Conservation (phyloP, 352 stramenopile genomes). For the Blastocystis sp. region DNA sequence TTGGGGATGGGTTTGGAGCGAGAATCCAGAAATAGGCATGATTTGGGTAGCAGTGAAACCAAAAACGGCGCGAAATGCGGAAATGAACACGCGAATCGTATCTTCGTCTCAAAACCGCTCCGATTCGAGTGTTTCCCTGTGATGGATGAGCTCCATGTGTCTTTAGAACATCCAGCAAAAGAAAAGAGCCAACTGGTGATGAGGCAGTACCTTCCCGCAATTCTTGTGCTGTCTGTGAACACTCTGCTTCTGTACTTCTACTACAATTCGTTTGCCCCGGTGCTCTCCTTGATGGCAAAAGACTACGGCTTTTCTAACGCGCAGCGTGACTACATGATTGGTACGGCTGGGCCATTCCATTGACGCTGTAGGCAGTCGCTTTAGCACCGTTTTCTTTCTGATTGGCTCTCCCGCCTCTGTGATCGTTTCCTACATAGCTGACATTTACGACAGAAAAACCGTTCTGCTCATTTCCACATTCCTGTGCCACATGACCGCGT, state of each 20-base stretch:
- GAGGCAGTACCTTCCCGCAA: background rate
- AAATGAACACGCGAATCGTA: background rate
- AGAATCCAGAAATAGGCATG: background rate
- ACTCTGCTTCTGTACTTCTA: constrained; percentile 45
- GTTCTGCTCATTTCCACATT: background rate
- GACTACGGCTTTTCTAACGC: constrained; percentile 15
- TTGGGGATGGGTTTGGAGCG: background rate
- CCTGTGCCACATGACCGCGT: background rate
- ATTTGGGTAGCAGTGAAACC: background rate
- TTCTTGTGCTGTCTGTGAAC: constrained; percentile 8
- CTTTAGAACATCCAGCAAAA: background rate
- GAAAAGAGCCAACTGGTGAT: background rate
- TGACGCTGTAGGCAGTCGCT: background rate
- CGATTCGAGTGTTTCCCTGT: background rate
- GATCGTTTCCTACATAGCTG: background rate
- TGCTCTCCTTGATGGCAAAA: constrained; percentile 11
- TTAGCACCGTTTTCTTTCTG: background rate
- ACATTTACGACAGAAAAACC: background rate
- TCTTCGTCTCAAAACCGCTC: background rate
- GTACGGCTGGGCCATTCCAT: constrained; percentile 6
- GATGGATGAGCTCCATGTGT: background rate
- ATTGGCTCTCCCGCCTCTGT: background rate
- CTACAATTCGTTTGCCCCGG: constrained; percentile 33
- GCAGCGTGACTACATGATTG: background rate
- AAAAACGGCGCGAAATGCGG: background rate